Conservation (phyloP, 164 flowering plant genomes). For the Santalum album region DNA sequence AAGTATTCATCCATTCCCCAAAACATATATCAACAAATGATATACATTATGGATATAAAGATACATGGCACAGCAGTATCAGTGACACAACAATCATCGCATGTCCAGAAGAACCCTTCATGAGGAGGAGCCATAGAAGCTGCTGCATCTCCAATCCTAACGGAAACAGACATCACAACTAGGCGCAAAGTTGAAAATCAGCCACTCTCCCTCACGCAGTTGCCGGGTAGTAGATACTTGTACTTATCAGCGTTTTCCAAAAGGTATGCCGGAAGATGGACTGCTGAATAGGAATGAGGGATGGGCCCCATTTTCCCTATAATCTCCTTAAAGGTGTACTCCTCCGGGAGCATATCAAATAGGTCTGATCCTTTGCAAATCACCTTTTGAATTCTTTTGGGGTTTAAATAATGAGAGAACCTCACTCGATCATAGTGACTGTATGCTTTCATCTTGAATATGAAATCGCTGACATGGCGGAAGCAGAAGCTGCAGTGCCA, state of each 20-base stretch:
- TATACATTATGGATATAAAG: constrained; percentile 9
- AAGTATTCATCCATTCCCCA: constrained; percentile 9
- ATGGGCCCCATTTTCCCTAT: constrained; percentile 63
- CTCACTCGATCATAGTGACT: constrained; percentile 81
- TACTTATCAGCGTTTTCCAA: constrained; percentile 38
- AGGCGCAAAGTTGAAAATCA: constrained; percentile 16
- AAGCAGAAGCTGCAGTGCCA: constrained; percentile 97
- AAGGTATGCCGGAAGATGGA: constrained; percentile 48
- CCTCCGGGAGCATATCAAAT: constrained; percentile 61
- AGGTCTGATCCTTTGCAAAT: constrained; percentile 62
- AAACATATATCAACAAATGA: constrained; percentile 16
- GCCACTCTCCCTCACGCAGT: constrained; percentile 42
- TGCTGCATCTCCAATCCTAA: constrained; percentile 19
- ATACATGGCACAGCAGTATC: constrained; percentile 10
- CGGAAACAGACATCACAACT: constrained; percentile 1
- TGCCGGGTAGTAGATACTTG: constrained; percentile 48
- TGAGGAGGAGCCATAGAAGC: constrained; percentile 17
- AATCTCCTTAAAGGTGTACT: constrained; percentile 51
- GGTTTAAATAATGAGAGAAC: constrained; percentile 58
- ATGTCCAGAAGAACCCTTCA: constrained; percentile 12
- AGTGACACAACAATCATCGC: constrained; percentile 15
- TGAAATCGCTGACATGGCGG: constrained; percentile 59
- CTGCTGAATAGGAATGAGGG: constrained; percentile 53
- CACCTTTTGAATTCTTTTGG: constrained; percentile 56
- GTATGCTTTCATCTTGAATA: constrained; percentile 96